Conservation (phyloP, 495 filamentous ascomycete species). For the Copromyces sp. region DNA sequence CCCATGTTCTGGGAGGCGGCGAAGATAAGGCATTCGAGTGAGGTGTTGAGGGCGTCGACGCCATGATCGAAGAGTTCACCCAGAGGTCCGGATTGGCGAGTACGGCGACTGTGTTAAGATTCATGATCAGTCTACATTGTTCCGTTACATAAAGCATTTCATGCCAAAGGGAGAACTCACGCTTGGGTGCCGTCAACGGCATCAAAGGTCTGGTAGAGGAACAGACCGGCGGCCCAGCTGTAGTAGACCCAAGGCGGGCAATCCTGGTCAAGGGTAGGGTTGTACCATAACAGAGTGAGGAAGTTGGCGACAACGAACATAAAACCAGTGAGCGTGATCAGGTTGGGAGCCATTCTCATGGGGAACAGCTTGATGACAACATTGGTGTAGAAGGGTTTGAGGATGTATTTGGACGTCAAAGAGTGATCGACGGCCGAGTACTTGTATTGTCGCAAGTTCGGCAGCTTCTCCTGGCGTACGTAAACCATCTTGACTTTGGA, state of each 20-base stretch:
- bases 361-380: conserved; percentile 89
- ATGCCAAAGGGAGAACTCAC: conserved; percentile 36
- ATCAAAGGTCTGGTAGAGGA: conserved; percentile 97
- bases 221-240: conserved; percentile 79
- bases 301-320: conserved; percentile 85
- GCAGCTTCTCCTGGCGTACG: conserved; percentile 81
- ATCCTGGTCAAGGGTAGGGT: conserved; percentile 84
- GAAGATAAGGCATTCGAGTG: conserved; percentile 88
- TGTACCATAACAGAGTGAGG: conserved; percentile 91
- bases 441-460: conserved; percentile 82
- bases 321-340: conserved; percentile 87
- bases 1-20: conserved; percentile 85
- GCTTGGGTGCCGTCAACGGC: conserved; percentile 93
- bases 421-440: conserved; percentile 88
- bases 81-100: conserved; percentile 82
- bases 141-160: background rate
- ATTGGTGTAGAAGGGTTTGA: conserved; percentile 97
- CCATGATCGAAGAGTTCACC: conserved; percentile 98
- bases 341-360: conserved; percentile 80
- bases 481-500: conserved; percentile 52
- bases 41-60: conserved; percentile 92
- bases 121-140: background rate
- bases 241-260: conserved; percentile 93
- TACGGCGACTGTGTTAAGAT: conserved; percentile 54
- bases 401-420: conserved; percentile 74